Evolutionary conservation across 2,329 filamentous ascomycete genomes (phyloP).

Genomic region (Venturia oleaginea): DNA sequence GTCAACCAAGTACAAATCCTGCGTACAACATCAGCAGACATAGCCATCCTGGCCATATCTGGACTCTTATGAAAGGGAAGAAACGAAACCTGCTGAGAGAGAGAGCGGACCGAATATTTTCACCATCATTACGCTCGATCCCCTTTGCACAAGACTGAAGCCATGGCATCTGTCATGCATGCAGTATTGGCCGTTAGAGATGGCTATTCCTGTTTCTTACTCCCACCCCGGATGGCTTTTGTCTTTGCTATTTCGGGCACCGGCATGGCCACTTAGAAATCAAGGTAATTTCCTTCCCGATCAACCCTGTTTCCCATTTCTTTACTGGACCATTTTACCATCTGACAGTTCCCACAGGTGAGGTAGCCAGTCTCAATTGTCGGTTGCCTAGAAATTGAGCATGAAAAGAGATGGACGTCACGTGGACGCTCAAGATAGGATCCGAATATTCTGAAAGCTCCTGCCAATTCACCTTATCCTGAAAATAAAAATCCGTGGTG

Average conservation of each 20-base stretch:
- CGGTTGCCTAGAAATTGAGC: background rate
- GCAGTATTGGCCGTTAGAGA: slow-evolving; percentile 3
- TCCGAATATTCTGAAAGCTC: too few relatives aligned
- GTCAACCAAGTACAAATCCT: background rate
- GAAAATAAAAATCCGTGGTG: background rate
- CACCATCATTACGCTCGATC: background rate
- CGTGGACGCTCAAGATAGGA: background rate
- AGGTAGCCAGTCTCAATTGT: background rate
- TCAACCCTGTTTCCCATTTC: background rate
- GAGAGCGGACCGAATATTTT: background rate
- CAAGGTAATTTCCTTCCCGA: background rate
- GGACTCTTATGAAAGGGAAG: background rate
- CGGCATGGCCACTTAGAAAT: background rate
- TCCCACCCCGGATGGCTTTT: background rate
- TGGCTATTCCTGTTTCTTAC: slow-evolving; percentile 1
- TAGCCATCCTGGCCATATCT: background rate
- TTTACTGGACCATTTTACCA: background rate
- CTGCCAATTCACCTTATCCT: too few relatives aligned
- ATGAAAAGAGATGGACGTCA: background rate
- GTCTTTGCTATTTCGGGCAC: background rate
- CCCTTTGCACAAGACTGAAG: background rate
- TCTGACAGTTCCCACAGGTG: background rate
- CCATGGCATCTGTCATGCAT: background rate
- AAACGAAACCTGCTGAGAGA: background rate
- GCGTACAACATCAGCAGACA: background rate